Conservation (phyloP, 225 moss, liverwort and hornwort genomes). For the Thuidium tamariscinum region DNA sequence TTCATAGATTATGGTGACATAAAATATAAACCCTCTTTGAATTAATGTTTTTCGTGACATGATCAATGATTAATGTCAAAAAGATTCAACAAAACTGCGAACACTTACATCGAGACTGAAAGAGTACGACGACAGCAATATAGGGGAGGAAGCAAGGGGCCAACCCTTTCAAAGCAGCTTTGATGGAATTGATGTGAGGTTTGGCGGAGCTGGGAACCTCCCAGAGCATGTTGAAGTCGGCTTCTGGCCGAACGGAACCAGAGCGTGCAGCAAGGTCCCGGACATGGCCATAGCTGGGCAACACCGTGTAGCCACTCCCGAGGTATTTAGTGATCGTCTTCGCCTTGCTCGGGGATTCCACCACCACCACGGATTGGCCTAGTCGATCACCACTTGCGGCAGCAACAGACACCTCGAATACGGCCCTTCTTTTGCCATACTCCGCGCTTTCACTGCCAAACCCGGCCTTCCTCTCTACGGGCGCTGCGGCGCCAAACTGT, state of each 20-base stretch:
- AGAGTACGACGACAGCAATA: background rate
- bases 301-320: constrained; percentile 61
- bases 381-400: background rate
- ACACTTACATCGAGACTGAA: background rate
- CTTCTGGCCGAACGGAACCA: constrained; percentile 86
- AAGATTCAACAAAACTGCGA: background rate
- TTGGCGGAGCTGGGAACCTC: constrained; percentile 83
- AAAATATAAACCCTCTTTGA: background rate
- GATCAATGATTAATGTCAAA: background rate
- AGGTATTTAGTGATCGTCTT: constrained; percentile 91
- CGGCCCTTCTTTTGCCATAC: background rate
- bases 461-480: background rate
- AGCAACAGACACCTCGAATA: background rate
- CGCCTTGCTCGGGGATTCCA: constrained; percentile 95
- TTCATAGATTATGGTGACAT: background rate
- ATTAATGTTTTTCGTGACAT: background rate
- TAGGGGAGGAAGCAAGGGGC: background rate
- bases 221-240: constrained; percentile 84
- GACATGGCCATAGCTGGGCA: constrained; percentile 93
- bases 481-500: background rate
- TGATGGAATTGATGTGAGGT: constrained; percentile 82
- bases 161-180: constrained; percentile 81
- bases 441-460: background rate
- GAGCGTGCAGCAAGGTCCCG: constrained; percentile 83
- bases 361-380: constrained; percentile 58